Conservation (phyloP, 2,329 filamentous ascomycete species). For the Clonostachys rhizophaga region DNA sequence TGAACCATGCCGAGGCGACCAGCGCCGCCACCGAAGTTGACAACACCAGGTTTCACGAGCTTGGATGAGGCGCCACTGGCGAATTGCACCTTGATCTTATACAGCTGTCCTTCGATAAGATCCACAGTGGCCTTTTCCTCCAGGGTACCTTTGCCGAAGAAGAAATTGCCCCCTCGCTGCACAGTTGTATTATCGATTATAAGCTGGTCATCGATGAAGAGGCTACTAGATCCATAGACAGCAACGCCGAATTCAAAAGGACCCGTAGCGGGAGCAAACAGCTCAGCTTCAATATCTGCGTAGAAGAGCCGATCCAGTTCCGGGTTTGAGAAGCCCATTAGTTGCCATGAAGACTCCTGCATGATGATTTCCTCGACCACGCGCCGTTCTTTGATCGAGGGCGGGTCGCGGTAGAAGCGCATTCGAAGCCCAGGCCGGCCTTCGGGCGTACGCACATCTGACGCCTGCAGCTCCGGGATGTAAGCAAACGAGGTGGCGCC, state of each 20-base stretch:
- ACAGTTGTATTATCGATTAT: conserved; percentile 63
- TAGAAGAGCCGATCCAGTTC: conserved; percentile 53
- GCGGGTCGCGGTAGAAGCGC: conserved; percentile 10
- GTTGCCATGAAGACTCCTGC: conserved; percentile 22
- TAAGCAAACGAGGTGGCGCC: conserved; percentile 17
- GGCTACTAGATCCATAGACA: conserved; percentile 59
- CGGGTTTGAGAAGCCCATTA: conserved; percentile 47
- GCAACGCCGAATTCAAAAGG: conserved; percentile 62
- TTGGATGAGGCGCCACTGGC: conserved; percentile 34
- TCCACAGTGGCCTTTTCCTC: conserved; percentile 49
- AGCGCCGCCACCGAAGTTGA: conserved; percentile 7
- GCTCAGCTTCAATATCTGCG: conserved; percentile 52
- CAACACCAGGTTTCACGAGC: conserved; percentile 3
- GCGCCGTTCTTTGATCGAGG: not conserved
- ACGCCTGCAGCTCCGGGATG: conserved; percentile 15
- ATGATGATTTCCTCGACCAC: conserved; percentile 12
- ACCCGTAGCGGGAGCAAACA: conserved; percentile 1
- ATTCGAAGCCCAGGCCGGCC: conserved; percentile 10
- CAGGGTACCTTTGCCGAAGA: conserved; percentile 24
- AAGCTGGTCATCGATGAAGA: conserved; percentile 57
- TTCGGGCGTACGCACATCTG: conserved; percentile 5
- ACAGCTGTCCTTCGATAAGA: conserved; percentile 54
- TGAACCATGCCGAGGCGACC: conserved; percentile 7
- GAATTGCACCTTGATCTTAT: conserved; percentile 56
- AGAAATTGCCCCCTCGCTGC: conserved; percentile 22